These are phyloP conservation scores for Pseudozyma sp. DNA, from an alignment of 1,284 basidiomycete genomes.

Conservation along the genomic window DNA sequence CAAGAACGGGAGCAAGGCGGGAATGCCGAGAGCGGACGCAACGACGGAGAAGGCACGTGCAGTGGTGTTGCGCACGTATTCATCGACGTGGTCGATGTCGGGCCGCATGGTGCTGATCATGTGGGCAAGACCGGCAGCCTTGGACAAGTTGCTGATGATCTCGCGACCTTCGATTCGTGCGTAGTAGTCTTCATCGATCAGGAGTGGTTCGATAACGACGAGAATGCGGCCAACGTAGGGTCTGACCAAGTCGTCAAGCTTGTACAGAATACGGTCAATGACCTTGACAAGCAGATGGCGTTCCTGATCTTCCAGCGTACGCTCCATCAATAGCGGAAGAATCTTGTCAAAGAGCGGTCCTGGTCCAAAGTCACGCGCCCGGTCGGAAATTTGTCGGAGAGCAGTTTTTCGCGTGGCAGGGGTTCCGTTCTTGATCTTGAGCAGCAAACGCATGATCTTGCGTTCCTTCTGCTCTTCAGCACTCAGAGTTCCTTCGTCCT, in stretches of 20 bases:
- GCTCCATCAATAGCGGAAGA: conserved; percentile 96
- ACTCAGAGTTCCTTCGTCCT: conserved; percentile 83
- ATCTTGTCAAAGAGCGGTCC: conserved; percentile 99
- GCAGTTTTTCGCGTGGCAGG: conserved; percentile 98
- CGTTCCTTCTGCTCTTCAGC: conserved; percentile 99
- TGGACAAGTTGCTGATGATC: conserved; percentile 98
- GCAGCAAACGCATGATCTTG: conserved; percentile 98
- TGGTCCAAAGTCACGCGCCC: conserved; percentile 97
- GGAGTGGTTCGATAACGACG: conserved; percentile 97
- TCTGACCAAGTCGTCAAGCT: conserved; percentile 97
- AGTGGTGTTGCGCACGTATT: conserved; percentile 99
- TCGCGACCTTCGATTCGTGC: conserved; percentile 99
- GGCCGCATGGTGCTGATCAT: conserved; percentile 99
- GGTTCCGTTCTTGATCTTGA: conserved; percentile 99
- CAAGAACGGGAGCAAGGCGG: conserved; percentile 94
- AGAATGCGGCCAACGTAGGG: conserved; percentile 99
- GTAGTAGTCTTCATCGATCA: conserved; percentile 99
- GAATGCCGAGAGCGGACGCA: conserved; percentile 96
- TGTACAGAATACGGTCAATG: conserved; percentile 98
- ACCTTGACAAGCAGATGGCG: conserved; percentile 98
- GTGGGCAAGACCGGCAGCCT: conserved; percentile 97
- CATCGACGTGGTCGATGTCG: conserved; percentile 99
- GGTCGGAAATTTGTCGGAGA: conserved; percentile 98
- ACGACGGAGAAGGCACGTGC: conserved; percentile 99
- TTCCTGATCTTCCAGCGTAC: conserved; percentile 98